Base-by-base conservation (phyloP, 2,329 filamentous ascomycete species). In the Fusarium globosum region DNA sequence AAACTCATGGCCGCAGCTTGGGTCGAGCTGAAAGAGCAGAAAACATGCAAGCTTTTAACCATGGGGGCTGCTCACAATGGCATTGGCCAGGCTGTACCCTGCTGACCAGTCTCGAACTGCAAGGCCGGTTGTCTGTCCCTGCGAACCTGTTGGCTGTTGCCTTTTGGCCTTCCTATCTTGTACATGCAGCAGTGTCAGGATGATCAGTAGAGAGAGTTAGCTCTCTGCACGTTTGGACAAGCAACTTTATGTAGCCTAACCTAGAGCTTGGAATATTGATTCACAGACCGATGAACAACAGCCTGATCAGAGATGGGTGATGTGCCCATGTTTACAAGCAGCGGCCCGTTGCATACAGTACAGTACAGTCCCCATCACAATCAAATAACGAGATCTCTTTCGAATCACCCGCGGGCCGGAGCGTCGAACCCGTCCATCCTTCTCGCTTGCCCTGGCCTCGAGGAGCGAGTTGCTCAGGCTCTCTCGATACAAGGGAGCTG, bases 401-500 rank as follows among this genome's bases (percentile, higher is more conserved):
- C 58, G 49, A 67, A 41, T 41, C 55, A 55, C 26, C 68, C 38
- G 58, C 73, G 72, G 73, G 61, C 67, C 65, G 71, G 70, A 67
- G 69, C 70, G 65, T 70, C 49, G 35, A 70, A 72, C 51, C 73
- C 71, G 61, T 69, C 66, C 48, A 61, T 43, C 63, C 52, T 43
- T 61, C 71, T 78, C 76, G 76, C 76, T 77, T 78, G 69, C 63
- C 73, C 71, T 62, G 64, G 69, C 64, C 65, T 72, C 58, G 59
- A 56, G 52, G 64, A 72, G 69, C 69, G 73, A 78, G 76, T 78
- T 77, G 72, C 75, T 72, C 76, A 75, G 63, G 68, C 65, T 71
- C 64, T 72, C 65, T 55, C 58, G 26, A 49, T 23, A 52, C 35
- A 36, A 41, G 41, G 48, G 46, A 46, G 45, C 74, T 69, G 70